These are phyloP conservation scores for Pichia scutulata DNA, from an alignment of 805 yeast genomes.

Conservation along the genomic window DNA sequence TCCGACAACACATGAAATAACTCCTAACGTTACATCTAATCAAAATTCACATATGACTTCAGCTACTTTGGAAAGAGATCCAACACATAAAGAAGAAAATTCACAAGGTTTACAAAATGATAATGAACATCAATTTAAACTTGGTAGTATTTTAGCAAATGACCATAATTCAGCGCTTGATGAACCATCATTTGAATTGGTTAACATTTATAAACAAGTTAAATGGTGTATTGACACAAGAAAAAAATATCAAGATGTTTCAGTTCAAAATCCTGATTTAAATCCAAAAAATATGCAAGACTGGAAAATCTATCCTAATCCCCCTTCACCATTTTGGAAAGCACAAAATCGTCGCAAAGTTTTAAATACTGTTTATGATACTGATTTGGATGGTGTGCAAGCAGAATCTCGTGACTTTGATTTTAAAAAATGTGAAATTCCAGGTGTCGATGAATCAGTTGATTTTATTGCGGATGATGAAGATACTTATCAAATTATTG, in stretches of 20 bases:
- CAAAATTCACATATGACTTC: neutral
- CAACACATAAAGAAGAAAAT: neutral
- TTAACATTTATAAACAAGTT: constrained; percentile 55
- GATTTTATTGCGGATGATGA: constrained; percentile 42
- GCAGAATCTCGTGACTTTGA: constrained; percentile 38
- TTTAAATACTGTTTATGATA: neutral
- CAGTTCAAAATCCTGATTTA: constrained; percentile 63
- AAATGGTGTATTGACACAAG: constrained; percentile 65
- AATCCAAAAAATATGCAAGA: constrained; percentile 74
- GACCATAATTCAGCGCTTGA: constrained; percentile 45
- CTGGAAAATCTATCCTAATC: constrained; percentile 87
- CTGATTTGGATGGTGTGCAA: neutral
- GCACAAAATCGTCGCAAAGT: constrained; percentile 5
- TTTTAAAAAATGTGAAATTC: constrained; percentile 47
- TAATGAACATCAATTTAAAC: constrained; percentile 28
- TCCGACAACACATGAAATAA: constrained; percentile 22
- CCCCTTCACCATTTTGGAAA: constrained; percentile 87
- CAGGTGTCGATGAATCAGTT: constrained; percentile 35
- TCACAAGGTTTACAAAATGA: constrained; percentile 11
- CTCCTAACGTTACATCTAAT: constrained; percentile 6
- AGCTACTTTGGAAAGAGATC: neutral
- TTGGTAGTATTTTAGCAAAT: constrained; percentile 39
- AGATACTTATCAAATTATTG: constrained; percentile 54
- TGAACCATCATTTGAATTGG: constrained; percentile 59
- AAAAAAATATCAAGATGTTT: constrained; percentile 61